These are phyloP conservation scores for Trametes versicolor DNA, from an alignment of 1,284 basidiomycete species.

Conservation along the genomic window DNA sequence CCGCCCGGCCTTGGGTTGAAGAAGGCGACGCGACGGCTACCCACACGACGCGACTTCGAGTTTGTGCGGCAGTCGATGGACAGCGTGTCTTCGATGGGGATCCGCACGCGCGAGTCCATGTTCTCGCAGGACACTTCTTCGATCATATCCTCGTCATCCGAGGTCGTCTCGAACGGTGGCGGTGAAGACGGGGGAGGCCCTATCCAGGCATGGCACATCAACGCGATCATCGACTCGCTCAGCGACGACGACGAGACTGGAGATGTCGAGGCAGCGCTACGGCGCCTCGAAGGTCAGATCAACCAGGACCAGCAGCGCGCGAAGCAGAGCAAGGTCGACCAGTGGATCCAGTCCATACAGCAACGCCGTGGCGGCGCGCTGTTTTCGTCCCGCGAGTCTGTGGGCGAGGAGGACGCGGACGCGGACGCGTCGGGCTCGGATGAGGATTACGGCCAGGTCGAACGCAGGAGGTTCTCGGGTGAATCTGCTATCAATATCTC, in stretches of 20 bases:
- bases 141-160: constrained; percentile 56
- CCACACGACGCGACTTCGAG: constrained; percentile 79
- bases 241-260: constrained; percentile 79
- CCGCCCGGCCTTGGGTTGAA: constrained; percentile 61
- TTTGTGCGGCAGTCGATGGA: constrained; percentile 74
- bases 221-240: constrained; percentile 79
- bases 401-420: constrained; percentile 57
- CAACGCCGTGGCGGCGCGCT: constrained; percentile 66
- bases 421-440: constrained; percentile 57
- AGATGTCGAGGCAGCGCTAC: constrained; percentile 83
- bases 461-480: constrained; percentile 32
- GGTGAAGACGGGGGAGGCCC: constrained; percentile 53
- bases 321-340: constrained; percentile 81
- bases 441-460: constrained; percentile 42
- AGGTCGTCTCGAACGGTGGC: constrained; percentile 39
- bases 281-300: constrained; percentile 84
- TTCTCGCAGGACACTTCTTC: constrained; percentile 52
- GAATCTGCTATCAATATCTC: constrained; percentile 29
- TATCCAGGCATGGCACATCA: constrained; percentile 82
- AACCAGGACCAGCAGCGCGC: constrained; percentile 73
- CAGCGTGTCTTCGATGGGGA: constrained; percentile 81
- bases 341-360: constrained; percentile 81
- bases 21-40: constrained; percentile 65
- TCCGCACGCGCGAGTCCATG: constrained; percentile 66
- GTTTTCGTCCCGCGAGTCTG: constrained; percentile 13